Evolutionary conservation across 164 flowering plant genomes (phyloP).

Genomic region (Berberis vulgaris): DNA sequence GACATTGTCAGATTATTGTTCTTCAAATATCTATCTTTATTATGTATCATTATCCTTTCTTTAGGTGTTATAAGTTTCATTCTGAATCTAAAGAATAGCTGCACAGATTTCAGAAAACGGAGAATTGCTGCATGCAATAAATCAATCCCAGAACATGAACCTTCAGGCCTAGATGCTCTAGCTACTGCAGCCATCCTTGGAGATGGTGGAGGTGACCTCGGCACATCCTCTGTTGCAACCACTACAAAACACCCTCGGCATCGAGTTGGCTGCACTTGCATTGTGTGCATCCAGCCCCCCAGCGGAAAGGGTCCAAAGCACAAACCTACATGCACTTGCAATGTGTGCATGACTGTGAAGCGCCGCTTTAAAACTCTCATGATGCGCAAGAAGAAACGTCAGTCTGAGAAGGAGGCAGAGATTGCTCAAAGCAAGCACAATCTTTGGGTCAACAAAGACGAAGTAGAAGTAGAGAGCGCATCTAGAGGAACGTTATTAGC

Average conservation of each 20-base stretch:
- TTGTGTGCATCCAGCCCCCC: conserved; percentile 99
- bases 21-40: too few relatives aligned
- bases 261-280: conserved; percentile 91
- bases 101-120: conserved; percentile 57
- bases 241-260: conserved; percentile 97
- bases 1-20: too few relatives aligned
- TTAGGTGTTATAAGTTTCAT: background rate
- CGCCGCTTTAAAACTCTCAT: conserved; percentile 61
- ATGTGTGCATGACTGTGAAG: conserved; percentile 57
- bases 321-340: conserved; percentile 60
- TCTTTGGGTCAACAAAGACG: conserved; percentile 28
- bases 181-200: conserved; percentile 89
- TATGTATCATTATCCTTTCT: background rate
- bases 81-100: background rate
- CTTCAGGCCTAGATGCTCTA: conserved; percentile 80
- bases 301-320: conserved; percentile 92
- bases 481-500: conserved; percentile 17
- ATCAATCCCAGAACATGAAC: conserved; percentile 30
- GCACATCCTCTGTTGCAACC: conserved; percentile 43
- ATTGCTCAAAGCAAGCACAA: conserved; percentile 41
- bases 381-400: conserved; percentile 62
- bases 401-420: conserved; percentile 77
- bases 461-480: conserved; percentile 47
- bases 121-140: conserved; percentile 24
- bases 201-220: conserved; percentile 35